These are phyloP conservation scores for Peniophora sp. DNA, from an alignment of 1,284 basidiomycete species.

Conservation along the genomic window DNA sequence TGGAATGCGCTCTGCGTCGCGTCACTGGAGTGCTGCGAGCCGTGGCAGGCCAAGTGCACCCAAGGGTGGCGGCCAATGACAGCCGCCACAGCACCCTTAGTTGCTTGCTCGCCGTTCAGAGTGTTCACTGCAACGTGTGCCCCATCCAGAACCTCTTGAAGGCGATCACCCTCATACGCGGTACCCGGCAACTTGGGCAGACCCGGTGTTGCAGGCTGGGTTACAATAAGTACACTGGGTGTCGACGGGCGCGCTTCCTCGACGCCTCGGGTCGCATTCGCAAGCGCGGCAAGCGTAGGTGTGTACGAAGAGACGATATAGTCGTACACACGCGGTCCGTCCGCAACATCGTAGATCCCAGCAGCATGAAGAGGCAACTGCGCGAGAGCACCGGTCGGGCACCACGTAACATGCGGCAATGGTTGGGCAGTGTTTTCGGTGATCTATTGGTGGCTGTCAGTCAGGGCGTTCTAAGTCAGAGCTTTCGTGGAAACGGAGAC, in stretches of 20 bases:
- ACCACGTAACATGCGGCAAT: neutral
- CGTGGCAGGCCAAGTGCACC: slow-evolving; percentile 1
- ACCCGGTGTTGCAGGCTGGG: neutral
- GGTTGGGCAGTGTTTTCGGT: no score
- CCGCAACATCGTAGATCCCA: neutral
- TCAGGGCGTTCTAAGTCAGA: no score
- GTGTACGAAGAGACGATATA: neutral
- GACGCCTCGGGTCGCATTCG: neutral
- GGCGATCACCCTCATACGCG: neutral
- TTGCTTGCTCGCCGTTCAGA: slow-evolving; percentile 7
- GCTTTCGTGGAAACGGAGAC: no score
- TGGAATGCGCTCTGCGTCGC: neutral
- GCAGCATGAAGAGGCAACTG: neutral
- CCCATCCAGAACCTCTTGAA: neutral
- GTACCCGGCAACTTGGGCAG: neutral
- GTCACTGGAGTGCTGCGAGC: neutral
- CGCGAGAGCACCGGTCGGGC: neutral
- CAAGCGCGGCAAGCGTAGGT: neutral
- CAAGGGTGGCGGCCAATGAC: neutral
- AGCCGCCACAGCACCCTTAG: neutral
- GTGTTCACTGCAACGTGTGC: slow-evolving; percentile 1
- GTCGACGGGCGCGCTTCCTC: neutral
- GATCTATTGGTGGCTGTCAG: no score
- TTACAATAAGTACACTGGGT: neutral
- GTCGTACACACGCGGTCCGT: neutral